phyloP scores from a whole-genome alignment of 75 land plant genomes.

The Pseudotsuga menziesii region DNA sequence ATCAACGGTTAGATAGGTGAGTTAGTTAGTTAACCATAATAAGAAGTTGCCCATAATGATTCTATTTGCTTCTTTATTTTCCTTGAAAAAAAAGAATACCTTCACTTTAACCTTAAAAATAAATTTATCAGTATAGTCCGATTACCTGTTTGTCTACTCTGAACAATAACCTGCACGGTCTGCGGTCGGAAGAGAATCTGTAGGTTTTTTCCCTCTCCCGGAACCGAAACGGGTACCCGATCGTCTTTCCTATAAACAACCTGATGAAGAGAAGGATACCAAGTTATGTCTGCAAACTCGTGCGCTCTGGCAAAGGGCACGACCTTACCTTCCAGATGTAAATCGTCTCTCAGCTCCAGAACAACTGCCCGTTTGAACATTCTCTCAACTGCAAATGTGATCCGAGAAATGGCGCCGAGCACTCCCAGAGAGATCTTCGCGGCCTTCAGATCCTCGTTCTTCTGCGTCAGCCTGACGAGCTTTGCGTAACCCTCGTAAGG shows the following conservation, averaged over 20 bases:
- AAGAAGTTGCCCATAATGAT: too few species aligned
- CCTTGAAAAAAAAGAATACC: too few species aligned
- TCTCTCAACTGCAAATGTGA: slow-evolving; percentile 14
- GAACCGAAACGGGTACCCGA: slow-evolving; percentile 7
- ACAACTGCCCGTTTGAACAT: slow-evolving; percentile 15
- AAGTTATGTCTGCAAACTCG: slow-evolving; percentile 11
- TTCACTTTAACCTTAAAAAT: too few species aligned
- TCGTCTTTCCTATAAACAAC: background rate
- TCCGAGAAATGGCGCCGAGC: slow-evolving; percentile 17
- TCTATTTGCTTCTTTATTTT: too few species aligned
- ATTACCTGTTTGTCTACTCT: slow-evolving; percentile 11
- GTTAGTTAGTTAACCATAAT: too few species aligned
- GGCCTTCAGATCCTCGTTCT: slow-evolving; percentile 12
- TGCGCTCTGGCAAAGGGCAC: slow-evolving; percentile 7
- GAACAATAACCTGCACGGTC: background rate
- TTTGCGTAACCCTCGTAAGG: slow-evolving; percentile 11
- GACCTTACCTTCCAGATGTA: background rate
- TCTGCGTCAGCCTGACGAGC: slow-evolving; percentile 1
- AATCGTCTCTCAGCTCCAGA: background rate
- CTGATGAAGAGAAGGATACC: background rate
- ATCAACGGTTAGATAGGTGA: too few species aligned
- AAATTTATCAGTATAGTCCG: too few species aligned
- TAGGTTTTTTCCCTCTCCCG: slow-evolving; percentile 1
- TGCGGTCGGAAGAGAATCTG: slow-evolving; percentile 10
- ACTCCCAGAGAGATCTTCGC: slow-evolving; percentile 16